Percentiles rank a stretch among this genome's conserved stretches.
Evolutionary conservation across 2,329 filamentous ascomycete genomes (phyloP).

Genomic region (Fusarium hainanense): DNA sequence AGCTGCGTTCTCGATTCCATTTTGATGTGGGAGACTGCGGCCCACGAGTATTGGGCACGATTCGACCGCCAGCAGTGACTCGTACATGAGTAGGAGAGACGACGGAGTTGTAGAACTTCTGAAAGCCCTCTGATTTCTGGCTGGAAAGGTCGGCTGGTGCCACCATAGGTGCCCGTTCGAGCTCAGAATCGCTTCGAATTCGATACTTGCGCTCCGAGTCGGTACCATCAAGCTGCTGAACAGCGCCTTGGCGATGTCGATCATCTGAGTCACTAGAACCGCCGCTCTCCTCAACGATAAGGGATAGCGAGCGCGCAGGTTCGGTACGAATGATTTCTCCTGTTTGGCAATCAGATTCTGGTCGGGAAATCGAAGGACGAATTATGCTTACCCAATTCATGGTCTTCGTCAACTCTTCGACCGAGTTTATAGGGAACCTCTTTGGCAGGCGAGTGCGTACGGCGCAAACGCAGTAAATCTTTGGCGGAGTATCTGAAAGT

Average conservation of each 20-base stretch:
- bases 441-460: slow-evolving; percentile 39
- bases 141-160: slow-evolving; percentile 64
- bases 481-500: slow-evolving; percentile 56
- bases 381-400: slow-evolving; percentile 54
- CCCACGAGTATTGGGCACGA: slow-evolving; percentile 72
- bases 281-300: slow-evolving; percentile 48
- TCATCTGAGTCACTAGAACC: slow-evolving; percentile 21
- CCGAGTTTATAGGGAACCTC: slow-evolving; percentile 47
- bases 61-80: slow-evolving; percentile 74
- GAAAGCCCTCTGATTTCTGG: slow-evolving; percentile 73
- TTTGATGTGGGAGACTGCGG: slow-evolving; percentile 65
- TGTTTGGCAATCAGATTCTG: slow-evolving; percentile 29
- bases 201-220: slow-evolving; percentile 59
- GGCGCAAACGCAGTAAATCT: slow-evolving; percentile 57
- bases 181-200: slow-evolving; percentile 58
- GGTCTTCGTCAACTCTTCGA: slow-evolving; percentile 53
- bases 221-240: slow-evolving; percentile 54
- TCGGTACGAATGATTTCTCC: slow-evolving; percentile 50
- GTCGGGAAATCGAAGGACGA: background rate
- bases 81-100: slow-evolving; percentile 74
- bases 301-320: slow-evolving; percentile 43
- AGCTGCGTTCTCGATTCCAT: slow-evolving; percentile 56
- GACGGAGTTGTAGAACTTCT: slow-evolving; percentile 75
- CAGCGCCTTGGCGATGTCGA: slow-evolving; percentile 27
- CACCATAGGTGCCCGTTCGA: slow-evolving; percentile 60